Evolutionary conservation across 2,329 filamentous ascomycete species (phyloP).

Genomic region (Aurifilum marmelostoma): DNA sequence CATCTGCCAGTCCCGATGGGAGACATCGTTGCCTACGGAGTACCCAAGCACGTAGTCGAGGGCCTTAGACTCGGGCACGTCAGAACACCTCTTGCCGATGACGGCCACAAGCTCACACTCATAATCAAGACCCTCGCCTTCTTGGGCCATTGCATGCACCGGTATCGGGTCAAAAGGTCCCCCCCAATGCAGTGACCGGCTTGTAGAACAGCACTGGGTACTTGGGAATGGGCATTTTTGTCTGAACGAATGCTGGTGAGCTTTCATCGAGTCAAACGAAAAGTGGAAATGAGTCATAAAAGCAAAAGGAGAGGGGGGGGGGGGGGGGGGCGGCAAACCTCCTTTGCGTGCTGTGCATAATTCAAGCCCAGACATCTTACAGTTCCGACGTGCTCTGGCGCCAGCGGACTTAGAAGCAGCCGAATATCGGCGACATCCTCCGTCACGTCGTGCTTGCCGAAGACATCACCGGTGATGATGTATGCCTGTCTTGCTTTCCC

Average conservation of each 20-base stretch:
- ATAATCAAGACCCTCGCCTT: constrained; percentile 71
- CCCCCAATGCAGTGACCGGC: constrained; percentile 65
- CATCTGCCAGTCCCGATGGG: constrained; percentile 76
- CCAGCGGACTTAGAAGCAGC: constrained; percentile 65
- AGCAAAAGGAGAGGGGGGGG: constrained; percentile 6
- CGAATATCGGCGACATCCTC: constrained; percentile 61
- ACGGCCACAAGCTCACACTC: constrained; percentile 78
- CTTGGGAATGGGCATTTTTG: constrained; percentile 68
- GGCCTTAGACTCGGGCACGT: constrained; percentile 68
- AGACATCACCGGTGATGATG: constrained; percentile 68
- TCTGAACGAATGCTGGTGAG: neutral
- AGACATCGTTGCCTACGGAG: constrained; percentile 77
- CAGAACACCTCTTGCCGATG: constrained; percentile 67
- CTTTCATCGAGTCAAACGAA: neutral
- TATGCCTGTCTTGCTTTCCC: constrained; percentile 62
- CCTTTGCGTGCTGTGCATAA: constrained; percentile 72
- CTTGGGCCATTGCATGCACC: constrained; percentile 66
- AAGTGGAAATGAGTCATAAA: too few relatives aligned
- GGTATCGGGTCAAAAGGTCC: constrained; percentile 70
- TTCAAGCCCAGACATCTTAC: constrained; percentile 73
- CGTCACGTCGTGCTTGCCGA: constrained; percentile 66
- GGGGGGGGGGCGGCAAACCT: too few relatives aligned
- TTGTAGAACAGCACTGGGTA: constrained; percentile 78
- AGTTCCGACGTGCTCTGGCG: constrained; percentile 64
- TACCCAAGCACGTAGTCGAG: constrained; percentile 77